Base-by-base conservation (phyloP, 768 basidiomycete species). In the Clavaria fumosa region DNA sequence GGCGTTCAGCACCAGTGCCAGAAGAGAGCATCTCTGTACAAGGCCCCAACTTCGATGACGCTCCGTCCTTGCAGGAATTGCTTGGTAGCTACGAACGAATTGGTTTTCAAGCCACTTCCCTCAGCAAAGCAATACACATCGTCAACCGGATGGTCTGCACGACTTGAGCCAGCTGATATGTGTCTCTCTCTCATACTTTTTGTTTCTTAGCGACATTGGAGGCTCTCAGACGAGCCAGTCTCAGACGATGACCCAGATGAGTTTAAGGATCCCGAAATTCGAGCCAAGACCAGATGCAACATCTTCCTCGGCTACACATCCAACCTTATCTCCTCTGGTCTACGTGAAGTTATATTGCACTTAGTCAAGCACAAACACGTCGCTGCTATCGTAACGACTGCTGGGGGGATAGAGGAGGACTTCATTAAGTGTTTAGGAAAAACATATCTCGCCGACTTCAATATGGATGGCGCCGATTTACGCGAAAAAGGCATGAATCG, bases 341-440 rank as follows among this genome's bases (percentile, higher is more conserved):
- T 99, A 28, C 77, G 95, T 23, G 95, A 99, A 58, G 65, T 96
- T 32, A 81, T 99, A 46, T 66, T 80, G 17, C 75, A 90, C 57
- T 78, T 99, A 27, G 91, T 89, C 22, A 90, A 96, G 56, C 78
- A 97, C 62, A 80, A 76, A 45, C 83, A 95, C 48, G 72, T 99
- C 41, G 67, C 78, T 15, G 82, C 76, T 15, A 66, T 99, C 43
- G 95, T 97, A 18, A 99, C 95, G 2, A 99, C 95, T 1, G 95
- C 95, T 4, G 95, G 95, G 5, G 95, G 95, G 5, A 81, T 99
- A 47, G 95, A 99, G 54, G 95, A 99, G 61, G 95, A 99, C 59
- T 85, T 97, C 42, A 95, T 99, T 59, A 99, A 99, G 58, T 97
- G 95, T 55, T 71, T 99, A 3, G 91, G 88, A n/a, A 77, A 82